Conservation (phyloP, 2,329 filamentous ascomycete genomes). For the Aspergillus aculeatinus region DNA sequence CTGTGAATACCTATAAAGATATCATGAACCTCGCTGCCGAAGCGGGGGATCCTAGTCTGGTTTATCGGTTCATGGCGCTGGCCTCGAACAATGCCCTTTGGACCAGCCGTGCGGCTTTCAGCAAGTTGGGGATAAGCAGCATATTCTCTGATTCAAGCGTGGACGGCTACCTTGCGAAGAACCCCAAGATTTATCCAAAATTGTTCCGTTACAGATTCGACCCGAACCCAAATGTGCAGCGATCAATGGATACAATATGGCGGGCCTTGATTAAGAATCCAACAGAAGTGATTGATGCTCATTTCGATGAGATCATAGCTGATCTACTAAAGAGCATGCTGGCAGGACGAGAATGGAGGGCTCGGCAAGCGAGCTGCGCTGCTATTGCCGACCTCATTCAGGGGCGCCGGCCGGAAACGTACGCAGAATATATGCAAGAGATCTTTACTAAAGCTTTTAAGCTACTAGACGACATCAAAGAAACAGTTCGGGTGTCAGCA, state of each 20-base stretch:
- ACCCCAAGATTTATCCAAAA: slow-evolving; percentile 93
- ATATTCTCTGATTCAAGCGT: slow-evolving; percentile 82
- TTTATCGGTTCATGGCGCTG: slow-evolving; percentile 98
- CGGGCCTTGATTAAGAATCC: slow-evolving; percentile 90
- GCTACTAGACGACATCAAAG: slow-evolving; percentile 94
- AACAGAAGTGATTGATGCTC: slow-evolving; percentile 68
- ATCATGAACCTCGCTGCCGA: slow-evolving; percentile 95
- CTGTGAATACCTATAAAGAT: slow-evolving; percentile 94
- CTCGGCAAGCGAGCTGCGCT: slow-evolving; percentile 85
- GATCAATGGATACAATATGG: slow-evolving; percentile 98
- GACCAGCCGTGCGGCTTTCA: slow-evolving; percentile 95
- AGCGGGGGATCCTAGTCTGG: slow-evolving; percentile 91
- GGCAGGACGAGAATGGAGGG: slow-evolving; percentile 82
- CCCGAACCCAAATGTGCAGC: slow-evolving; percentile 86
- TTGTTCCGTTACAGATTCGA: slow-evolving; percentile 93
- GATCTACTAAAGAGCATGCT: slow-evolving; percentile 84
- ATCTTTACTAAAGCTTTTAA: slow-evolving; percentile 87
- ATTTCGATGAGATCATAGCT: slow-evolving; percentile 86
- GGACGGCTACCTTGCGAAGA: slow-evolving; percentile 67
- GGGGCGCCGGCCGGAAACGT: slow-evolving; percentile 71
- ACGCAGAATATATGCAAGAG: slow-evolving; percentile 78
- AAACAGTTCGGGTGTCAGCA: slow-evolving; percentile 78
- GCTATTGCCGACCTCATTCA: slow-evolving; percentile 86
- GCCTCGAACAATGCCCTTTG: slow-evolving; percentile 95
- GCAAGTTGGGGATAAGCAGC: slow-evolving; percentile 85